These are phyloP conservation scores for Fonsecaea erecta DNA, from an alignment of 2,329 filamentous ascomycete species.

Conservation along the genomic window DNA sequence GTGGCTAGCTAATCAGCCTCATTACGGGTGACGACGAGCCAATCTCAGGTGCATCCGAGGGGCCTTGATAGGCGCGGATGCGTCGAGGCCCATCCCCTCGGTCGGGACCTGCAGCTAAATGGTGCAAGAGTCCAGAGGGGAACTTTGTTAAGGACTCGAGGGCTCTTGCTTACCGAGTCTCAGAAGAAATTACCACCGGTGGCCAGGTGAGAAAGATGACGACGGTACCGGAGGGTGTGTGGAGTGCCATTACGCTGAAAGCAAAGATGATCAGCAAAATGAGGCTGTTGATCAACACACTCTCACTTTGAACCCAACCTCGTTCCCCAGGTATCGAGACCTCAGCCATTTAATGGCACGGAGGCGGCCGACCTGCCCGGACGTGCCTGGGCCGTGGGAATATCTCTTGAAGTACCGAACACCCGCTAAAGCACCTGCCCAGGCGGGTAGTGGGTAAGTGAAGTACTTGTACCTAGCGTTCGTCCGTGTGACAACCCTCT, in stretches of 20 bases:
- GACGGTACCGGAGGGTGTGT: background rate
- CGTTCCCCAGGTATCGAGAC: background rate
- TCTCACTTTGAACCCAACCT: background rate
- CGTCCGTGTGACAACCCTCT: background rate
- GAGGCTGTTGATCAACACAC: background rate
- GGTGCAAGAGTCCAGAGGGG: background rate
- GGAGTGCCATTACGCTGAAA: constrained; percentile 4
- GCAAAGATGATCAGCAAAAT: constrained; percentile 2
- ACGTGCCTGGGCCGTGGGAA: too few species aligned
- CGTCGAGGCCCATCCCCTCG: constrained; percentile 8
- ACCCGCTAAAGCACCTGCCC: too few species aligned
- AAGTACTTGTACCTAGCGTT: background rate
- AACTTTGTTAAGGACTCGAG: constrained; percentile 15
- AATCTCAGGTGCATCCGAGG: background rate
- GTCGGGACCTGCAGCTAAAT: constrained; percentile 21
- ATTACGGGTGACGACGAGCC: background rate
- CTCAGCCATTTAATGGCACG: background rate
- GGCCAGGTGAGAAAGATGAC: constrained; percentile 2
- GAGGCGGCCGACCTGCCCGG: too few species aligned
- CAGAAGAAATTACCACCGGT: constrained; percentile 18
- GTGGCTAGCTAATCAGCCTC: background rate
- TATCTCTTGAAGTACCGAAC: too few species aligned
- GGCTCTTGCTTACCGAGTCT: constrained; percentile 19
- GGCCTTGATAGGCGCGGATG: constrained; percentile 15
- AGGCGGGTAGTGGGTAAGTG: background rate